Percentiles rank a stretch among this genome's conserved stretches.
Evolutionary conservation across 1,139 yeast species (phyloP).

Genomic region (Saccharomycopsis hybrid): DNA sequence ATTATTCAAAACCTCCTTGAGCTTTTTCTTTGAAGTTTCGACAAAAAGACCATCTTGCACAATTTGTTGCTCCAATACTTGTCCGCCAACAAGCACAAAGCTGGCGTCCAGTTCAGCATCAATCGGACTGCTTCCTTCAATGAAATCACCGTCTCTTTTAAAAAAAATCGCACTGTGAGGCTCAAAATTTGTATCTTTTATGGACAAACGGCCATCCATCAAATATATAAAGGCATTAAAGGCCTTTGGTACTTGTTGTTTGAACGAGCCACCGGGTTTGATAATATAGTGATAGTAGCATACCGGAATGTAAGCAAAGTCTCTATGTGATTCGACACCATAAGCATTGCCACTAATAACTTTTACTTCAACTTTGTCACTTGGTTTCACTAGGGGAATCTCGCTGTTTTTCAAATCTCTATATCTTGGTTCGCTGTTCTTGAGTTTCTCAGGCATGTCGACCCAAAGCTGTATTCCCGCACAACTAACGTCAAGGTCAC

Average conservation of each 20-base stretch:
- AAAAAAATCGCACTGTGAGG: constrained; percentile 55
- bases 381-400: constrained; percentile 62
- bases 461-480: constrained; percentile 89
- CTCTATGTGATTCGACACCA: constrained; percentile 67
- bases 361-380: constrained; percentile 59
- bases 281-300: constrained; percentile 65
- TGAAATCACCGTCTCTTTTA: constrained; percentile 54
- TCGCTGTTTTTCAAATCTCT: constrained; percentile 69
- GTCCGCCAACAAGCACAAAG: constrained; percentile 71
- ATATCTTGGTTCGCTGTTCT: constrained; percentile 69
- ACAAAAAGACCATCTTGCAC: constrained; percentile 92
- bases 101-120: constrained; percentile 30
- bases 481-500: constrained; percentile 33
- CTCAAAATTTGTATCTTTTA: constrained; percentile 36
- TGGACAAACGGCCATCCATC: constrained; percentile 52
- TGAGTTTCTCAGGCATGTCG: constrained; percentile 68
- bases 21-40: constrained; percentile 55
- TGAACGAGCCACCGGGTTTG: constrained; percentile 61
- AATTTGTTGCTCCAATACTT: constrained; percentile 65
- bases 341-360: constrained; percentile 75
- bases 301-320: constrained; percentile 80
- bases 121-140: constrained; percentile 45
- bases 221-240: constrained; percentile 73
- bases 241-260: constrained; percentile 55
- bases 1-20: constrained; percentile 62